Percentiles rank a stretch among this genome's conserved stretches.
Evolutionary conservation across 2,329 filamentous ascomycete genomes (phyloP).

Genomic region (Colletotrichum siamense): DNA sequence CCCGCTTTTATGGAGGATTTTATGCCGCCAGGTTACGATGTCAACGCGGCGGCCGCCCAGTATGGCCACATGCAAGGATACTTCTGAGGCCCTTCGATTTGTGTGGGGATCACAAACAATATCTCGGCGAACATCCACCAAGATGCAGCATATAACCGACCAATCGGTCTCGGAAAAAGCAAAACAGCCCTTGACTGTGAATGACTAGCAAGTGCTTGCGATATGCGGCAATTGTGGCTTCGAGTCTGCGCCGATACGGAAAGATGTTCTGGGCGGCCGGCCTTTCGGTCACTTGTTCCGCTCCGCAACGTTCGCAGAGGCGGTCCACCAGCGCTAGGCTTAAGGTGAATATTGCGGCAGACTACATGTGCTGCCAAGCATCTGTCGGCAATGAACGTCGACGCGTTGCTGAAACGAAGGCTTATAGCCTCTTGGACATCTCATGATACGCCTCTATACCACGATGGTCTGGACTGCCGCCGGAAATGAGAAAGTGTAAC

Average conservation of each 20-base stretch:
- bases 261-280: background rate
- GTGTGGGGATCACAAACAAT: background rate
- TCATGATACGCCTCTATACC: background rate
- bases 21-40: background rate
- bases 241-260: background rate
- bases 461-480: background rate
- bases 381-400: background rate
- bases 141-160: no score
- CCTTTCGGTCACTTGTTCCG: background rate
- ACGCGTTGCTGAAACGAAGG: background rate
- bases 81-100: background rate
- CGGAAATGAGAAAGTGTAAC: background rate
- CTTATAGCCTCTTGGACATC: background rate
- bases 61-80: background rate
- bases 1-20: constrained; percentile 3
- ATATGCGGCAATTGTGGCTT: background rate
- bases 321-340: background rate
- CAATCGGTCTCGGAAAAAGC: no score
- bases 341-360: background rate
- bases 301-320: background rate
- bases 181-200: no score
- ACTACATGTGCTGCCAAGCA: background rate
- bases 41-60: background rate
- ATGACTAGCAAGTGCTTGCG: no score
- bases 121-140: background rate